Conservation (phyloP, 192 early-diverging fungal genomes). For the Coemansia sp. region DNA sequence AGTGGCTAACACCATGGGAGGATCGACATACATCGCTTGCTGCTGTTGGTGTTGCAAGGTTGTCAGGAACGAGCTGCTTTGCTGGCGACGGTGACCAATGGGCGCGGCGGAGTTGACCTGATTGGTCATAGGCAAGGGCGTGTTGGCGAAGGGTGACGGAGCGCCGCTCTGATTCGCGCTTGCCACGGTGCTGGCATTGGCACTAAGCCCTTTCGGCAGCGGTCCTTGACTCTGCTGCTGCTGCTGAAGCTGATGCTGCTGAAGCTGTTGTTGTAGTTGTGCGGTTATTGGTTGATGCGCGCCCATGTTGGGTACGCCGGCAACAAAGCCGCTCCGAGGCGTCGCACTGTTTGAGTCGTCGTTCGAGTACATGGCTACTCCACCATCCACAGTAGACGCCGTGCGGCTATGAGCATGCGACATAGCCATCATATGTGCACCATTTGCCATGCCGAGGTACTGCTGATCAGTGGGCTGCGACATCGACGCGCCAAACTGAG, state of each 20-base stretch:
- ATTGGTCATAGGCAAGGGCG: background rate
- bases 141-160: slow-evolving; percentile 29
- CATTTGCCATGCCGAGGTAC: background rate
- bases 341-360: slow-evolving; percentile 17
- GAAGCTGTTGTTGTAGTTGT: slow-evolving; percentile 19
- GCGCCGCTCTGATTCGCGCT: slow-evolving; percentile 35
- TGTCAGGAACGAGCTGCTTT: slow-evolving; percentile 27
- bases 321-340: slow-evolving; percentile 20
- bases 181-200: slow-evolving; percentile 11
- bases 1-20: slow-evolving; percentile 20
- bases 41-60: slow-evolving; percentile 17
- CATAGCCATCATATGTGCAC: slow-evolving; percentile 9
- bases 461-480: background rate
- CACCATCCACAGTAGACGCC: slow-evolving; percentile 30
- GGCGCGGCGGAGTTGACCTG: background rate
- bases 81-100: slow-evolving; percentile 29
- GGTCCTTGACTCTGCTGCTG: slow-evolving; percentile 12
- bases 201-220: slow-evolving; percentile 12
- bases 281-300: slow-evolving; percentile 15
- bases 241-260: slow-evolving; percentile 17
- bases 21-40: slow-evolving; percentile 14
- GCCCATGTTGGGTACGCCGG: background rate
- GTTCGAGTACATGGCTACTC: slow-evolving; percentile 34
- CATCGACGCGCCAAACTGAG: slow-evolving; percentile 9
- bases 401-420: slow-evolving; percentile 34